Evolutionary conservation across 2,329 filamentous ascomycete species (phyloP).

Genomic region (Aspergillus fumigatus): DNA sequence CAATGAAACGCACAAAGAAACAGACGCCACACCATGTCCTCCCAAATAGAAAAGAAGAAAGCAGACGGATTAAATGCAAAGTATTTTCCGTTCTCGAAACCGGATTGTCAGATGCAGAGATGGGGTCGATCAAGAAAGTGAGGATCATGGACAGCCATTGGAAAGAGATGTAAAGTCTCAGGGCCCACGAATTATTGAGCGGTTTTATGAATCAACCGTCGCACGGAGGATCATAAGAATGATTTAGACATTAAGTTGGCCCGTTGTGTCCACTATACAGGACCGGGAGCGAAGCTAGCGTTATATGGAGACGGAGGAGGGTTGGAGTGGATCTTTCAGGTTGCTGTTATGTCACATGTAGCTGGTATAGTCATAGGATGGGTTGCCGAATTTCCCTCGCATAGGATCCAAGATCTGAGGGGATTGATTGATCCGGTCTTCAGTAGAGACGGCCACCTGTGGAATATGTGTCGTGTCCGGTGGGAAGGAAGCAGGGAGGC

Average conservation of each 20-base stretch:
- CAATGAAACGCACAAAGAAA: not conserved
- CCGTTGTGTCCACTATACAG: not conserved
- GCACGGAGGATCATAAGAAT: not conserved
- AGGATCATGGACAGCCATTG: not conserved
- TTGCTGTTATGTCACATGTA: slow-evolving; percentile 23
- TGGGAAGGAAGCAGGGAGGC: slow-evolving; percentile 31
- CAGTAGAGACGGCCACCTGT: slow-evolving; percentile 13
- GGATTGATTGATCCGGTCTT: slow-evolving; percentile 21
- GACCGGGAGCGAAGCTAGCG: not conserved
- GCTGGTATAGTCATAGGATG: slow-evolving; percentile 27
- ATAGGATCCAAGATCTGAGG: slow-evolving; percentile 22
- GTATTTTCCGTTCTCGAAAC: not conserved
- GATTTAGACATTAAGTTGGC: not conserved
- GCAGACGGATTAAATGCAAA: not conserved
- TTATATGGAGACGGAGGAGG: not conserved
- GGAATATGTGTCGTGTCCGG: slow-evolving; percentile 22
- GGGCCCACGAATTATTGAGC: not conserved
- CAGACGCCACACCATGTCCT: not conserved
- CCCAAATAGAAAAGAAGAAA: not conserved
- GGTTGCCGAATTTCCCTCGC: slow-evolving; percentile 23
- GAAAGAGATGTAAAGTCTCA: not conserved
- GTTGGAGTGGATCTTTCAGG: slow-evolving; percentile 7
- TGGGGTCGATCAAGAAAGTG: not conserved
- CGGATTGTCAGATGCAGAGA: not conserved
- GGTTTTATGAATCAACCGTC: too few species aligned